Evolutionary conservation across 345 rosid genomes (phyloP).

Genomic region (Syzygium aromaticum): DNA sequence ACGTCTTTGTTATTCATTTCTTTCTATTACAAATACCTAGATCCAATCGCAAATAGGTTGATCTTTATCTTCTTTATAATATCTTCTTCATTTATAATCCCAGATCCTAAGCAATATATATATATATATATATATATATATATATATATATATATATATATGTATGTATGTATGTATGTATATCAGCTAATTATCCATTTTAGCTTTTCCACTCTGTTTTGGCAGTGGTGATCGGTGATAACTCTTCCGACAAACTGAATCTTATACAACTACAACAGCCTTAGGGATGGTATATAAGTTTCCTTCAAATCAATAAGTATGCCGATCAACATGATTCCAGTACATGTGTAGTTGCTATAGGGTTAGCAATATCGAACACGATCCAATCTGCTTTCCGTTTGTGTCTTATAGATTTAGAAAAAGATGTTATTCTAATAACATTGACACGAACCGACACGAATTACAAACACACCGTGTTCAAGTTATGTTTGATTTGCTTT

Average conservation of each 20-base stretch:
- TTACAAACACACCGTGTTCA: not conserved
- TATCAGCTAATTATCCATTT: not conserved
- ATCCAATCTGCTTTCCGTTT: not conserved
- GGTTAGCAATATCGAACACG: not conserved
- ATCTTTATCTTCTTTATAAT: too few species aligned
- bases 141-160: too few species aligned
- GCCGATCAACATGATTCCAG: not conserved
- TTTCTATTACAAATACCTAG: too few species aligned
- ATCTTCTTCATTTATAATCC: too few species aligned
- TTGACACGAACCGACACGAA: not conserved
- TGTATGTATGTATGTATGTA: too few species aligned
- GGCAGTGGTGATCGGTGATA: fast-evolving
- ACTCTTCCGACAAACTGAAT: not conserved
- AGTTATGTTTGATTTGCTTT: not conserved
- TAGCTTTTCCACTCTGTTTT: not conserved
- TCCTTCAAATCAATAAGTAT: not conserved
- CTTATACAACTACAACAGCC: not conserved
- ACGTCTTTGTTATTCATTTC: too few species aligned
- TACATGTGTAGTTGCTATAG: not conserved
- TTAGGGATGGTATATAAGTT: not conserved
- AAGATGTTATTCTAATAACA: not conserved
- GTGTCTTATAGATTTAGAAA: not conserved
- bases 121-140: too few species aligned
- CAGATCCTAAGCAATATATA: too few species aligned
- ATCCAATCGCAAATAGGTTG: too few species aligned